Base-by-base conservation (phyloP, 176 grass and related monocot species). In the Triticum timopheevii region DNA sequence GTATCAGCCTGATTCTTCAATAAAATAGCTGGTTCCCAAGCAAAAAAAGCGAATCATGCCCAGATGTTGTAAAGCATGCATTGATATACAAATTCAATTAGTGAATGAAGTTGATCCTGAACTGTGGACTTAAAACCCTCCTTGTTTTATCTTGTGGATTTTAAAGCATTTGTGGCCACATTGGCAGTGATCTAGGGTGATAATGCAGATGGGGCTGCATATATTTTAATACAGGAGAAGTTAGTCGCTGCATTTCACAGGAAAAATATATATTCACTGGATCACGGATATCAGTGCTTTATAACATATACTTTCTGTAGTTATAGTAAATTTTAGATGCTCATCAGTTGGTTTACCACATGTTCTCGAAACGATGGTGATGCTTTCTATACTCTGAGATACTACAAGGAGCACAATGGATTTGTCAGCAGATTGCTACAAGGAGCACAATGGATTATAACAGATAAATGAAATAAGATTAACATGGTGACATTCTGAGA, bases 51-150 rank as follows among this genome's bases (percentile, higher is more conserved):
- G 16, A 58, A 58, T 0, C 52, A 58, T 58, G 16, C 17, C 17
- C 17, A 20, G 80, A 78, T 82, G 56, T 70, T 65, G 86, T 89
- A 69, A 79, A 91, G 25, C 84, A 83, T 69, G 87, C 17, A 20
- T 0, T 91, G 68, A 63, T 84, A 8, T 77, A 90, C 19, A 83
- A 90, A 77, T 80, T 90, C 24, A 75, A 45, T 45, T 12, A 13
- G 11, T 44, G 44, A 47, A 47, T 13, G 44, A 47, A 47, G 44
- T 47, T 47, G 12, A 47, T 47, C 44, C 3, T 47, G 44, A 47
- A 47, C 44, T 12, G 42, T 44, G 10, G 10, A 44, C 42, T 44
- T 44, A 44, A 44, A 12, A 44, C 42, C 42, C 2, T 44, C 10
- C 39, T 40, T 44, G 12, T 12, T 47, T 47, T 47, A 47, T 47